phyloP scores from a whole-genome alignment of 192 early-diverging fungal genomes.

The Entomortierella parvispora region DNA sequence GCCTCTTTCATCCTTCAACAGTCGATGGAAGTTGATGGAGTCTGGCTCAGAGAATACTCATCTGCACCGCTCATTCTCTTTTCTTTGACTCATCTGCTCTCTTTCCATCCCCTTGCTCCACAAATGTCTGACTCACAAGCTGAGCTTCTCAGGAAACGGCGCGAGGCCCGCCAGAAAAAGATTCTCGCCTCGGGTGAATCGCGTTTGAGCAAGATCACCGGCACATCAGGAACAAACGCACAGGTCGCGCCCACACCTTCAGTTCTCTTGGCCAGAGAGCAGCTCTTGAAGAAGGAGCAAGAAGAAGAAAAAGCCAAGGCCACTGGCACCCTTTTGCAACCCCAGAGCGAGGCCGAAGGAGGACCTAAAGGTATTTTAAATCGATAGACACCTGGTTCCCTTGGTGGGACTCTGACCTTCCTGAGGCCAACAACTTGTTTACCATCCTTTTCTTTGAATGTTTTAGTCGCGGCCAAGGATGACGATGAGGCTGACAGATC shows the following conservation, averaged over 20 bases:
- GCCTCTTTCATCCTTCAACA: too few species aligned
- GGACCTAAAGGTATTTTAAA: constrained; percentile 4
- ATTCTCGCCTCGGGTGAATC: constrained; percentile 51
- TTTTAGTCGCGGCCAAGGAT: background rate
- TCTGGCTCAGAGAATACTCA: too few species aligned
- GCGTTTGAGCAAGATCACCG: constrained; percentile 49
- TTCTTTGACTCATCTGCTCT: background rate
- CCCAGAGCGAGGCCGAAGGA: background rate
- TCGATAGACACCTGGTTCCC: too few species aligned
- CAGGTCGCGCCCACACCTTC: constrained; percentile 46
- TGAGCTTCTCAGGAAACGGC: constrained; percentile 46
- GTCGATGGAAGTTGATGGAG: too few species aligned
- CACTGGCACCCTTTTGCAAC: constrained; percentile 3
- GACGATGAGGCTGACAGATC: constrained; percentile 9
- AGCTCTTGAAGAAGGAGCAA: constrained; percentile 38
- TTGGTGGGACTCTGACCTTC: too few species aligned
- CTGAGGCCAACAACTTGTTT: too few species aligned
- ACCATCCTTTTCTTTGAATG: too few species aligned
- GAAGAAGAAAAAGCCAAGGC: constrained; percentile 31
- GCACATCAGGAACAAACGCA: constrained; percentile 36
- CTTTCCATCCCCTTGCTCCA: too few species aligned
- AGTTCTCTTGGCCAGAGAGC: constrained; percentile 36
- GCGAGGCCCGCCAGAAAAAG: constrained; percentile 52
- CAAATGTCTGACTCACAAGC: constrained; percentile 39
- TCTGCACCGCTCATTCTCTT: background rate